These are phyloP conservation scores for Pogostemon cablin DNA, from an alignment of 257 asterid species.

Conservation along the genomic window DNA sequence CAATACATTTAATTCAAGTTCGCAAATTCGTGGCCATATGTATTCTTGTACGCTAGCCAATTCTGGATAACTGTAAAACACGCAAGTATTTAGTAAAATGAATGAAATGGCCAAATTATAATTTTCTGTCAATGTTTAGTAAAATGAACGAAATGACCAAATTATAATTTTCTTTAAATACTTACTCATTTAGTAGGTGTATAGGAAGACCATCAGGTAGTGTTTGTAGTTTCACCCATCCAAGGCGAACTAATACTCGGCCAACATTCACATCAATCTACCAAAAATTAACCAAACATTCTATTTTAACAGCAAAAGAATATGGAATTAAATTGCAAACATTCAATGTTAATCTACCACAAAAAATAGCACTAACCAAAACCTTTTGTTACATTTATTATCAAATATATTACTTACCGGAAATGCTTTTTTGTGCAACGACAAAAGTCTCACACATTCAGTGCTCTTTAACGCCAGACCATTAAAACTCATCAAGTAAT, in stretches of 20 bases:
- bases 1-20: slow-evolving; percentile 27
- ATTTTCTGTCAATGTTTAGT: no score
- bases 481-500: slow-evolving; percentile 51
- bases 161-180: neutral
- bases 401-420: slow-evolving; percentile 46
- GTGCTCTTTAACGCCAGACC: slow-evolving; percentile 75
- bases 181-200: slow-evolving; percentile 58
- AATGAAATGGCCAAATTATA: no score
- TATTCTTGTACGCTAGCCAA: slow-evolving; percentile 53
- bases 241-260: slow-evolving; percentile 61
- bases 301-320: no score
- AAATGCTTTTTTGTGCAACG: slow-evolving; percentile 60
- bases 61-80: slow-evolving; percentile 50
- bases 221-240: slow-evolving; percentile 72
- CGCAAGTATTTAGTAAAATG: neutral
- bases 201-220: slow-evolving; percentile 52
- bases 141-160: neutral
- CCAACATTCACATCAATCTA: slow-evolving; percentile 74
- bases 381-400: no score
- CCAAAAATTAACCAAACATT: neutral
- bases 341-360: no score
- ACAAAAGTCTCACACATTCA: slow-evolving; percentile 72
- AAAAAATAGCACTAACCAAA: no score
- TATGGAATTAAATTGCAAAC: no score
- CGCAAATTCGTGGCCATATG: slow-evolving; percentile 59